These are phyloP conservation scores for Lodderomyces beijingensis DNA, from an alignment of 1,139 yeast species.

Conservation along the genomic window DNA sequence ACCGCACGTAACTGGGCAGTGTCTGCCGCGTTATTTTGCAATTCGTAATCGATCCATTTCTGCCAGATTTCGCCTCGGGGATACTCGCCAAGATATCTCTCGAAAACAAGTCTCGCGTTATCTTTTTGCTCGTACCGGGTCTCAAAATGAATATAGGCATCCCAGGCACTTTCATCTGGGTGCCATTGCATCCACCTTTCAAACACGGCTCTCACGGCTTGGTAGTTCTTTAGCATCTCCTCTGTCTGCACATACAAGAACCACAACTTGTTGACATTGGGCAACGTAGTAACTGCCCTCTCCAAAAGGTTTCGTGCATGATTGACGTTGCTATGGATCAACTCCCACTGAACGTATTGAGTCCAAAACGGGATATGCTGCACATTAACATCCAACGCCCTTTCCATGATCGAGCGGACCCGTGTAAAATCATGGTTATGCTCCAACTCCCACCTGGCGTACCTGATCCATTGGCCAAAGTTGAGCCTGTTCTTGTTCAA, in stretches of 20 bases:
- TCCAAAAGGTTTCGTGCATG: conserved; percentile 87
- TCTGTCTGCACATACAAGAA: conserved; percentile 76
- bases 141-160: conserved; percentile 70
- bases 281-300: conserved; percentile 69
- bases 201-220: conserved; percentile 62
- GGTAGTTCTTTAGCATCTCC: conserved; percentile 66
- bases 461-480: conserved; percentile 86
- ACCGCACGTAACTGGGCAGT: conserved; percentile 47
- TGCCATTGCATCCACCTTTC: conserved; percentile 81
- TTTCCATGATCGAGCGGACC: conserved; percentile 83
- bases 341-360: conserved; percentile 74
- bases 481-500: conserved; percentile 77
- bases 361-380: conserved; percentile 83
- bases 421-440: conserved; percentile 66
- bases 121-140: conserved; percentile 57
- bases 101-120: conserved; percentile 55
- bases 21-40: conserved; percentile 14
- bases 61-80: conserved; percentile 62
- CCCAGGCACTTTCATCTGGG: conserved; percentile 66
- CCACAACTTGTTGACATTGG: conserved; percentile 85
- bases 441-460: conserved; percentile 83
- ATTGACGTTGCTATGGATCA: conserved; percentile 66
- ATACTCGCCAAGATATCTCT: conserved; percentile 50
- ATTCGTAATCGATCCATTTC: conserved; percentile 37
- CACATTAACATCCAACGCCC: conserved; percentile 76